A percentile compares a stretch with the other conserved stretches of the same genome.
Conservation (phyloP, 306 rosid species). For the Cucurbita pepo region DNA sequence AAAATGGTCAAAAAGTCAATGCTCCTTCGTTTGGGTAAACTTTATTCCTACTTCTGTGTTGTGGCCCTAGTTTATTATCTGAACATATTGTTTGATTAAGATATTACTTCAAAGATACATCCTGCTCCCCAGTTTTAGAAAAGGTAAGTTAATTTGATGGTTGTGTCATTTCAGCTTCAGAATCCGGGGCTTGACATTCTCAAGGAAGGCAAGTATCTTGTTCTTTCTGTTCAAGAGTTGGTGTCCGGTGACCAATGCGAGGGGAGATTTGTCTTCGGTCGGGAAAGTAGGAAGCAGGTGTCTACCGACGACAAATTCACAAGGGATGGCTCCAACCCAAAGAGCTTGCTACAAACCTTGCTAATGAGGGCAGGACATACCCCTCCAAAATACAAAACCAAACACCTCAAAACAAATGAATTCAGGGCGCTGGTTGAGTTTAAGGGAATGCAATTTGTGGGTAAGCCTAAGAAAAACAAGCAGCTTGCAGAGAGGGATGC, state of each 20-base stretch:
- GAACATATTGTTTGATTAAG: not conserved
- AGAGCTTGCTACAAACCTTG: constrained; percentile 80
- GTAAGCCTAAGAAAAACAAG: constrained; percentile 86
- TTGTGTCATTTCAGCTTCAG: constrained; percentile 48
- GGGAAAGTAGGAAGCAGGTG: constrained; percentile 53
- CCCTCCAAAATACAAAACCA: constrained; percentile 89
- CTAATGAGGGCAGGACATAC: constrained; percentile 94
- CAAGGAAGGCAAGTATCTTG: constrained; percentile 79
- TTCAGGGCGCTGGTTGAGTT: constrained; percentile 91
- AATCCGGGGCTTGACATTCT: constrained; percentile 71
- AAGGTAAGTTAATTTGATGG: not conserved
- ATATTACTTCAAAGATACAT: not conserved
- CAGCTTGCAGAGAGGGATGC: constrained; percentile 96
- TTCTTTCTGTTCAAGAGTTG: constrained; percentile 72
- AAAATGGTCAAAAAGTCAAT: too few relatives aligned
- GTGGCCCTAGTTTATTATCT: too few relatives aligned
- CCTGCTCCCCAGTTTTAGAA: not conserved
- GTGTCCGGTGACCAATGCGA: constrained; percentile 87
- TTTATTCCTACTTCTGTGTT: too few relatives aligned
- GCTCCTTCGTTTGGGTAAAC: too few relatives aligned
- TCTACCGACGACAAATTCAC: constrained; percentile 39
- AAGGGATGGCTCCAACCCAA: constrained; percentile 81
- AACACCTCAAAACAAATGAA: constrained; percentile 89
- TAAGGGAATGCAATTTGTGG: constrained; percentile 95
- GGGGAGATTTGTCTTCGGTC: constrained; percentile 94